A percentile compares a stretch with the other conserved stretches of the same genome.
phyloP scores from a whole-genome alignment of 345 rosid genomes.

The Mangifera indica region DNA sequence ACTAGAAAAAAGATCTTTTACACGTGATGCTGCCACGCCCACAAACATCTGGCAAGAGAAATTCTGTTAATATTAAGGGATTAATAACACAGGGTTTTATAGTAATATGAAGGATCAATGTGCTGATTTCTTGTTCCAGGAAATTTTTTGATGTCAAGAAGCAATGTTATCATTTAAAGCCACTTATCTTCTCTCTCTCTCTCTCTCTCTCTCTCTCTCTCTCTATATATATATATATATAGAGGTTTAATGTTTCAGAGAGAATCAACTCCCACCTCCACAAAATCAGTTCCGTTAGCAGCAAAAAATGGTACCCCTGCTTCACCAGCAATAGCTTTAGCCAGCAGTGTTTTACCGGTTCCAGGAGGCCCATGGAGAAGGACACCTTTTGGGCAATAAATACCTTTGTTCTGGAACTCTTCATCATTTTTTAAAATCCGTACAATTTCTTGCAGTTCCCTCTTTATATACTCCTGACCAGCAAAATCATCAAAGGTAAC shows the following conservation, averaged over 20 bases:
- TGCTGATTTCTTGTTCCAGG: not conserved
- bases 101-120: not conserved
- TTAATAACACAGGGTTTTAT: not conserved
- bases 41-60: constrained; percentile 78
- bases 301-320: constrained; percentile 98
- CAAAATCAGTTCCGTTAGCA: constrained; percentile 95
- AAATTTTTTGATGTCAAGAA: constrained; percentile 1
- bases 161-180: not conserved
- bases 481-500: constrained; percentile 96
- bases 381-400: constrained; percentile 96
- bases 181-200: too few relatives aligned
- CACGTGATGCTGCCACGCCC: constrained; percentile 99
- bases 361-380: constrained; percentile 98
- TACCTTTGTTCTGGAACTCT: constrained; percentile 87
- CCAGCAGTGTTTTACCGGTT: constrained; percentile 93
- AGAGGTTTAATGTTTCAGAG: not conserved
- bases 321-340: constrained; percentile 99
- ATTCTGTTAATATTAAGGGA: not conserved
- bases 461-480: constrained; percentile 94
- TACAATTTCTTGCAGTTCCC: constrained; percentile 89
- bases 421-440: constrained; percentile 85
- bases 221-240: too few relatives aligned
- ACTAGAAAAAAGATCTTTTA: constrained; percentile 90
- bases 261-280: constrained; percentile 55
- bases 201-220: too few relatives aligned